Evolutionary conservation across 495 filamentous ascomycete genomes (phyloP).

Genomic region (Aspergillus avenaceus): DNA sequence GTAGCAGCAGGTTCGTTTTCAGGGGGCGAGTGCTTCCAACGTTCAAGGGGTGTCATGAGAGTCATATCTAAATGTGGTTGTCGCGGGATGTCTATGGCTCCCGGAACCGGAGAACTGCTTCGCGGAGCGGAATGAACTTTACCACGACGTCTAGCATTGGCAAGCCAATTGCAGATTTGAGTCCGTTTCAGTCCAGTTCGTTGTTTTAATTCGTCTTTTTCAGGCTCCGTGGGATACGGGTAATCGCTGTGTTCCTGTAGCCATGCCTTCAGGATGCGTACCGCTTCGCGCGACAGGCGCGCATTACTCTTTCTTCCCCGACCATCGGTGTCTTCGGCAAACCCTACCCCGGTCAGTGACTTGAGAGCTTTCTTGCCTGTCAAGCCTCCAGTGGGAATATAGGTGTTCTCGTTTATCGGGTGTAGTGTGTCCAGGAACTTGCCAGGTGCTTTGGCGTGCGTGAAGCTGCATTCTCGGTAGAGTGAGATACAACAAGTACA

Average conservation of each 20-base stretch:
- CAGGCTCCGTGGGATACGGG: constrained; percentile 77
- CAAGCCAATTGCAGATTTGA: constrained; percentile 84
- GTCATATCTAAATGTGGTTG: constrained; percentile 45
- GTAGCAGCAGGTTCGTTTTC: constrained; percentile 83
- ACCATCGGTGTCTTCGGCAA: constrained; percentile 33
- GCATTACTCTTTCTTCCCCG: constrained; percentile 54
- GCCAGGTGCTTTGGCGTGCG: constrained; percentile 39
- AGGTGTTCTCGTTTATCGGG: constrained; percentile 45
- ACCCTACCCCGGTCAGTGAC: constrained; percentile 33
- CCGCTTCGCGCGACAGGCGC: constrained; percentile 66
- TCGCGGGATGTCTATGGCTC: constrained; percentile 63
- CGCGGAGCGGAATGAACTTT: constrained; percentile 61
- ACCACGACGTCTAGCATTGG: constrained; percentile 74
- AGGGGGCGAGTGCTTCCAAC: constrained; percentile 82
- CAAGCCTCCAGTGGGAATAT: constrained; percentile 30
- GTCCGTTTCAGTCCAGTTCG: constrained; percentile 69
- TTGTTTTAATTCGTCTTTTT: constrained; percentile 69
- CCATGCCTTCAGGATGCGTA: constrained; percentile 76
- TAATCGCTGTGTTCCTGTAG: constrained; percentile 67
- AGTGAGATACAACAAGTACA: constrained; percentile 79
- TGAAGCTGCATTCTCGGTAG: constrained; percentile 71
- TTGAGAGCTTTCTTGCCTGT: constrained; percentile 38
- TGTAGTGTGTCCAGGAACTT: constrained; percentile 49
- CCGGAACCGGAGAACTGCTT: constrained; percentile 54
- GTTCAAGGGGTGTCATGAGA: constrained; percentile 74